Conservation (phyloP, 345 rosid genomes). For the Sisymbrium irio region DNA sequence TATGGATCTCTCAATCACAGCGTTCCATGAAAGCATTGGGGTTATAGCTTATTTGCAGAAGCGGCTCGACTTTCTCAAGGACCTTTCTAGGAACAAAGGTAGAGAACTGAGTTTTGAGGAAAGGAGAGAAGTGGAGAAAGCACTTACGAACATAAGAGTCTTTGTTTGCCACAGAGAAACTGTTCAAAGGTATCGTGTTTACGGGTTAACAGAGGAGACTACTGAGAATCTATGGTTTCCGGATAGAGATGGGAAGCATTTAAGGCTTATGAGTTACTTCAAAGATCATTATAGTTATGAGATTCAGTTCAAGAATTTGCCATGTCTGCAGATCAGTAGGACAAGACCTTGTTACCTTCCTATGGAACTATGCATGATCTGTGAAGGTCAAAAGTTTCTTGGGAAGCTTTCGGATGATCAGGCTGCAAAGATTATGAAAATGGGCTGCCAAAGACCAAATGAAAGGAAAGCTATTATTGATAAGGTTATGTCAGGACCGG, state of each 20-base stretch:
- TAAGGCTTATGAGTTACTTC: conserved; percentile 78
- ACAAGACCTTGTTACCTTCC: conserved; percentile 95
- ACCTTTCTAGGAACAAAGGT: conserved; percentile 66
- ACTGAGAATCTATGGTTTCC: conserved; percentile 78
- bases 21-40: conserved; percentile 92
- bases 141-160: conserved; percentile 71
- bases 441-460: conserved; percentile 91
- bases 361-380: conserved; percentile 91
- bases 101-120: conserved; percentile 66
- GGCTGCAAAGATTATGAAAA: conserved; percentile 80
- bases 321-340: conserved; percentile 89
- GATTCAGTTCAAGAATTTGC: conserved; percentile 74
- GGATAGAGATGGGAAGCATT: conserved; percentile 71
- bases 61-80: conserved; percentile 74
- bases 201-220: conserved; percentile 70
- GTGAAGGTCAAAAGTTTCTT: conserved; percentile 98
- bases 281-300: conserved; percentile 80
- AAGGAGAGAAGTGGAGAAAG: conserved; percentile 82
- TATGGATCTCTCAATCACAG: conserved; percentile 81
- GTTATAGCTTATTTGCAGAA: conserved; percentile 86
- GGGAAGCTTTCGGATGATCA: conserved; percentile 98
- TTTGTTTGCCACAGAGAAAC: conserved; percentile 97
- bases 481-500: conserved; percentile 72
- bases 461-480: conserved; percentile 78
- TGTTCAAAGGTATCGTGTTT: conserved; percentile 80